Evolutionary conservation across 805 yeast species (phyloP).

Genomic region (Yarrowia divulgata): DNA sequence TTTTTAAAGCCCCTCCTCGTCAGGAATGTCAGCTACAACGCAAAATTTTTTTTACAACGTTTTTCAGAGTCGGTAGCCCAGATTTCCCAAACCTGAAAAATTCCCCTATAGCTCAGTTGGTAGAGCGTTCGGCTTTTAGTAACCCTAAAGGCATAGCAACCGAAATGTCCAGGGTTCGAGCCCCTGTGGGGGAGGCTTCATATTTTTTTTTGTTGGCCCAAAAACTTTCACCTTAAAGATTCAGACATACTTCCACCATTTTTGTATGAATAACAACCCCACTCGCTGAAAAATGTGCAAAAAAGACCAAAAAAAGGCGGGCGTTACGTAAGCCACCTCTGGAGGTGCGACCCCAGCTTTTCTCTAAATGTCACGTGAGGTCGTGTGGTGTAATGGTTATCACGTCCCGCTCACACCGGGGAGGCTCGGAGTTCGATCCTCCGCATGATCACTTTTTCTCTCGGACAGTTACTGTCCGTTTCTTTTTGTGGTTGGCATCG

Average conservation of each 20-base stretch:
- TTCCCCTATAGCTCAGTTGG: conserved; percentile 40
- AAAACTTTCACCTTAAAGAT: no score
- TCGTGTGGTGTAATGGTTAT: conserved; percentile 39
- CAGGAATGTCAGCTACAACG: no score
- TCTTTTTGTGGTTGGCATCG: neutral
- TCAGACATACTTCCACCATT: no score
- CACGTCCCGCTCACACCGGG: conserved; percentile 40
- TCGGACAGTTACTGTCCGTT: neutral
- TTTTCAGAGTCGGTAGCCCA: no score
- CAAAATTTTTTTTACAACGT: no score
- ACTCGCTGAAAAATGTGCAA: no score
- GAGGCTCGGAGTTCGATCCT: conserved; percentile 39
- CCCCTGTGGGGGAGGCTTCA: conserved; percentile 69
- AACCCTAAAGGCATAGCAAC: conserved; percentile 45
- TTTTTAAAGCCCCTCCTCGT: no score
- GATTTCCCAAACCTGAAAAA: no score
- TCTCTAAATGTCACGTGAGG: conserved; percentile 9
- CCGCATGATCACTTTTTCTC: conserved; percentile 18
- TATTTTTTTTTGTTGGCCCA: no score
- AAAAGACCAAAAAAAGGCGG: no score
- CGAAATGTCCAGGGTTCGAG: conserved; percentile 70
- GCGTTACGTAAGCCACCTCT: neutral
- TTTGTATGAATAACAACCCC: no score
- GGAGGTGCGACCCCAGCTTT: neutral
- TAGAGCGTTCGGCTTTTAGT: conserved; percentile 40